A percentile compares a stretch with the other conserved stretches of the same genome.
These are phyloP conservation scores for Alternaria sp. DNA, from an alignment of 2,329 filamentous ascomycete genomes.

Conservation along the genomic window DNA sequence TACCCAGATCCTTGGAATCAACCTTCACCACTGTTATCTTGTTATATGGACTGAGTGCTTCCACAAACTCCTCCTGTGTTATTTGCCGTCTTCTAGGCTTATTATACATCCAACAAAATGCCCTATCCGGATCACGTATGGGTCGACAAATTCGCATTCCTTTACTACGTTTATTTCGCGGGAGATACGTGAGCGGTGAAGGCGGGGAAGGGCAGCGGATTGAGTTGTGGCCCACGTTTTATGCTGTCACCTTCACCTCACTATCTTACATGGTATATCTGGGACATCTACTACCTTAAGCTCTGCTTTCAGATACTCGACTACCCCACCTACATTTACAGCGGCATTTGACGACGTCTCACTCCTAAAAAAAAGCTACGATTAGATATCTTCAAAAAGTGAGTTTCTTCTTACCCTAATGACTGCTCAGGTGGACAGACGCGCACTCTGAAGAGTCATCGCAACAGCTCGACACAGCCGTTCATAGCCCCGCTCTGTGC, in stretches of 20 bases:
- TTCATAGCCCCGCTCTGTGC: background rate
- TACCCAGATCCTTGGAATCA: background rate
- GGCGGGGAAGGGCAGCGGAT: background rate
- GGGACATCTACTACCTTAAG: background rate
- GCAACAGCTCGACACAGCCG: background rate
- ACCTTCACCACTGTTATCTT: background rate
- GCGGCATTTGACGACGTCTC: background rate
- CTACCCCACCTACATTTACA: background rate
- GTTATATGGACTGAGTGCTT: background rate
- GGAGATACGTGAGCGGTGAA: background rate
- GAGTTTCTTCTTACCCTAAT: background rate
- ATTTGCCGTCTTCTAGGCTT: background rate
- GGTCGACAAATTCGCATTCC: background rate
- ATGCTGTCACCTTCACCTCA: conserved; percentile 8
- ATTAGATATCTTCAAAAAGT: background rate
- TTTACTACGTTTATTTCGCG: background rate
- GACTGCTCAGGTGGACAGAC: background rate
- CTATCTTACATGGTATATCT: background rate
- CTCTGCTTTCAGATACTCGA: background rate
- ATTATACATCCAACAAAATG: background rate
- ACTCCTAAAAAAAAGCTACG: background rate
- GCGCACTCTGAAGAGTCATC: background rate
- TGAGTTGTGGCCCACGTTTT: background rate
- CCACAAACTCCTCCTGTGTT: background rate
- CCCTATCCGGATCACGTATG: background rate